Evolutionary conservation across 805 yeast species (phyloP).

Genomic region (Maudiozyma serrabonitensis): DNA sequence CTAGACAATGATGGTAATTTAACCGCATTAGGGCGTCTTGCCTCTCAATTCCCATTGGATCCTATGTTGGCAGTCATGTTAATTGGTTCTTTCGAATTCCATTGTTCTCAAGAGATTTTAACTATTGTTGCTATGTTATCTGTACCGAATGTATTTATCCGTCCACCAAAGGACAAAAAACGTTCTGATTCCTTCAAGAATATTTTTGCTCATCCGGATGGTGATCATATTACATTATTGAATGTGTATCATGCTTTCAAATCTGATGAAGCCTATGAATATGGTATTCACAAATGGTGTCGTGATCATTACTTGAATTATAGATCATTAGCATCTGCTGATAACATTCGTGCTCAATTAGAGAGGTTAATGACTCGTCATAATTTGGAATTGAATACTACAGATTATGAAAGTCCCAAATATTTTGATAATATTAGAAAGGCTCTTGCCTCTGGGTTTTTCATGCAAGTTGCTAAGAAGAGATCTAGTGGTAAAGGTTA

Average conservation of each 20-base stretch:
- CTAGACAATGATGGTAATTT: slow-evolving; percentile 85
- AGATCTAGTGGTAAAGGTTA: slow-evolving; percentile 74
- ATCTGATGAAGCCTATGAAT: slow-evolving; percentile 57
- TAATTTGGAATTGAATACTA: slow-evolving; percentile 63
- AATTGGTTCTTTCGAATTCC: slow-evolving; percentile 75
- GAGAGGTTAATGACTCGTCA: slow-evolving; percentile 72
- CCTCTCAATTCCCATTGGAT: slow-evolving; percentile 90
- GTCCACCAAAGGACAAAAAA: slow-evolving; percentile 81
- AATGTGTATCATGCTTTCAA: slow-evolving; percentile 82
- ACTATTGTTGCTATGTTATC: slow-evolving; percentile 84
- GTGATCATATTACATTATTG: slow-evolving; percentile 85
- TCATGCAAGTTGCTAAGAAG: slow-evolving; percentile 97
- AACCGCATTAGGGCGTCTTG: slow-evolving; percentile 80
- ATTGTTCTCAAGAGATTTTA: slow-evolving; percentile 82
- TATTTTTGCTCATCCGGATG: slow-evolving; percentile 84
- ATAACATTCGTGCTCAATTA: slow-evolving; percentile 76
- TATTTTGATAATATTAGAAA: slow-evolving; percentile 75
- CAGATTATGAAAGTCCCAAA: slow-evolving; percentile 53
- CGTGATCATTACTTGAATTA: slow-evolving; percentile 78
- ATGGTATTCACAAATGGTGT: slow-evolving; percentile 77
- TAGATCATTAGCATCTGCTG: slow-evolving; percentile 79
- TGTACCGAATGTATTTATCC: slow-evolving; percentile 88
- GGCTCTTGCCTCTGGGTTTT: slow-evolving; percentile 86
- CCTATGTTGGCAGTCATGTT: slow-evolving; percentile 92
- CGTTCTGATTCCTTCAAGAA: slow-evolving; percentile 87